Conservation (phyloP, 768 basidiomycete genomes). For the Leccinum ochraceum region DNA sequence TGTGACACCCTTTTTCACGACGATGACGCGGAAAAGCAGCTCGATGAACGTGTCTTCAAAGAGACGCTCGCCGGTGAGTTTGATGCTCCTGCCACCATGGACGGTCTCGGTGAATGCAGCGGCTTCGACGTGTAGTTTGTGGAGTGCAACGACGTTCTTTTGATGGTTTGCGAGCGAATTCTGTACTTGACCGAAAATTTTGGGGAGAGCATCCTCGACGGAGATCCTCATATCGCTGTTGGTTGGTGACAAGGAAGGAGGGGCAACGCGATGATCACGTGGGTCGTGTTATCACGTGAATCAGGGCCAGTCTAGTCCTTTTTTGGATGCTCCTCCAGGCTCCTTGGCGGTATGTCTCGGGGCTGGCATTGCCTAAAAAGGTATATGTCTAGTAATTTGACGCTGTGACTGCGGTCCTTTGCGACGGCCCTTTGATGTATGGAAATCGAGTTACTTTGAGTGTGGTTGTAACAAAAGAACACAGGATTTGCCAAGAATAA, state of each 20-base stretch:
- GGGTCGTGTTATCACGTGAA: constrained; percentile 10
- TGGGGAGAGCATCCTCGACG: constrained; percentile 26
- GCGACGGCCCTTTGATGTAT: too few species aligned
- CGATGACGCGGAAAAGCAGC: constrained; percentile 60
- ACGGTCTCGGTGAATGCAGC: constrained; percentile 51
- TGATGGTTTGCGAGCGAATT: constrained; percentile 75
- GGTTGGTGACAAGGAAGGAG: constrained; percentile 10
- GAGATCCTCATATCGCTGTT: constrained; percentile 1
- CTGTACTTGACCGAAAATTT: constrained; percentile 83
- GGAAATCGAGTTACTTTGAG: neutral
- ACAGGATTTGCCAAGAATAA: neutral
- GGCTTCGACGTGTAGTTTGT: constrained; percentile 75
- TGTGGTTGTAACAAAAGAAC: neutral
- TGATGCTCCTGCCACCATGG: constrained; percentile 49
- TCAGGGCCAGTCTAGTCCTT: too few species aligned
- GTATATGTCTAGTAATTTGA: too few species aligned
- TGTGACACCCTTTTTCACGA: constrained; percentile 76
- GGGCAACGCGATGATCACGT: constrained; percentile 19
- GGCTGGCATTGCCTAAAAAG: too few species aligned
- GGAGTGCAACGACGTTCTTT: constrained; percentile 82
- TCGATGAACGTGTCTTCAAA: constrained; percentile 70
- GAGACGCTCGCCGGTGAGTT: constrained; percentile 70
- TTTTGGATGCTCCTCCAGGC: too few species aligned
- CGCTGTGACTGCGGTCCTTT: too few species aligned
- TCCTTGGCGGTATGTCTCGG: too few species aligned